Evolutionary conservation across 352 stramenopile genomes (phyloP).

Genomic region (Globisporangium canariense): DNA sequence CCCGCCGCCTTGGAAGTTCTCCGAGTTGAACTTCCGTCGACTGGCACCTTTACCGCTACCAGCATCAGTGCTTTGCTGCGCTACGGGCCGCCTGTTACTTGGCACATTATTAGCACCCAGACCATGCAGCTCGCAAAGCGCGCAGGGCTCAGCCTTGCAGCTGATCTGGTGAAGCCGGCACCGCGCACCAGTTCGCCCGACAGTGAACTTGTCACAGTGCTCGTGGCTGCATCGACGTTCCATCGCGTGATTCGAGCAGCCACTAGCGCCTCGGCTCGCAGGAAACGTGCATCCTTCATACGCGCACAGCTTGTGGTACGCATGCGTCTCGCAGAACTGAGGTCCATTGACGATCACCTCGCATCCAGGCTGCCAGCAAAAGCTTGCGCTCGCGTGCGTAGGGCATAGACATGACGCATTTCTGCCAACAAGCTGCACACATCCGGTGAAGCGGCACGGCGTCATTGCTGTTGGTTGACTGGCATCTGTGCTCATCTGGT

Average conservation of each 20-base stretch:
- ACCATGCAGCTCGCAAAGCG: constrained; percentile 42
- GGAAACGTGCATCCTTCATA: constrained; percentile 53
- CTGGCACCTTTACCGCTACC: background rate
- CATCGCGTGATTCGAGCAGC: constrained; percentile 44
- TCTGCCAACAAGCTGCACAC: constrained; percentile 25
- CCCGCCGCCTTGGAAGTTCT: constrained; percentile 8
- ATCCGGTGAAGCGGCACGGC: constrained; percentile 43
- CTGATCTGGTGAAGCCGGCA: constrained; percentile 53
- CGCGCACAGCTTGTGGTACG: constrained; percentile 45
- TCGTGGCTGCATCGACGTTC: constrained; percentile 49
- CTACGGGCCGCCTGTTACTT: background rate
- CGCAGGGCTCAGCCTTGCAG: constrained; percentile 46
- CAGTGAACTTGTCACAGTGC: constrained; percentile 62
- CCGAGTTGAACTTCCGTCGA: background rate
- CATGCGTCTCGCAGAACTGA: constrained; percentile 59
- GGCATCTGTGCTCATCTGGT: constrained; percentile 5
- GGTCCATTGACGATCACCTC: constrained; percentile 52
- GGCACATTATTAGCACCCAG: background rate
- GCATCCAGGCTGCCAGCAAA: constrained; percentile 60
- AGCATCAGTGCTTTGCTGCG: background rate
- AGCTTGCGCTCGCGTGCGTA: constrained; percentile 41
- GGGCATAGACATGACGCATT: constrained; percentile 36
- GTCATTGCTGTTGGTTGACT: constrained; percentile 9
- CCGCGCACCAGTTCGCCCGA: constrained; percentile 18
- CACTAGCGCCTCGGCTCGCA: constrained; percentile 28